Percentiles rank a stretch among this genome's conserved stretches.
phyloP scores from a whole-genome alignment of 768 basidiomycete genomes.

The Candolleomyces efflorescens region DNA sequence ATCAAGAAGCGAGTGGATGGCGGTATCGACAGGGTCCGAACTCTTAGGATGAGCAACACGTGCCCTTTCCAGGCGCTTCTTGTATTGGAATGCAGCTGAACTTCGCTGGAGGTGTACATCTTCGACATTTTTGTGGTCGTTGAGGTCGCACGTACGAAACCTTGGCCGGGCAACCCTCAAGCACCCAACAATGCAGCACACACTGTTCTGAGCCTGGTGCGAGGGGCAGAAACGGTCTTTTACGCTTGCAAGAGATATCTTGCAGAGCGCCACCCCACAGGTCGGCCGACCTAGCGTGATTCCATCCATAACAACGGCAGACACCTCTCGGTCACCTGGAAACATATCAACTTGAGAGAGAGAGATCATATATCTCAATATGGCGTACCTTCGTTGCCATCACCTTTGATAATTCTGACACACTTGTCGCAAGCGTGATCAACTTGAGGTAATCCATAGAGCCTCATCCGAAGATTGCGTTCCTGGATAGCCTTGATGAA shows the following conservation, averaged over 20 bases:
- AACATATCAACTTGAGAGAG: background rate
- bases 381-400: background rate
- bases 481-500: slow-evolving; percentile 6
- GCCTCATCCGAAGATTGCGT: slow-evolving; percentile 3
- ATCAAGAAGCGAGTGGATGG: too few relatives aligned
- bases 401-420: background rate
- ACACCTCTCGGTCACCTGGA: background rate
- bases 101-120: slow-evolving; percentile 1
- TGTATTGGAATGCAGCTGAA: slow-evolving; percentile 7
- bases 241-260: slow-evolving; percentile 6
- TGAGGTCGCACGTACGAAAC: slow-evolving; percentile 1
- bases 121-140: slow-evolving; percentile 9
- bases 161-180: background rate
- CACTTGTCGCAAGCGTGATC: slow-evolving; percentile 12
- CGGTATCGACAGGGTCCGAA: background rate
- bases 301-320: slow-evolving; percentile 16
- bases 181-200: slow-evolving; percentile 8
- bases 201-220: background rate
- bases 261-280: slow-evolving; percentile 12
- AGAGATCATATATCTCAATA: too few relatives aligned
- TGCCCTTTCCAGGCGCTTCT: slow-evolving; percentile 2
- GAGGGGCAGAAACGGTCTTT: slow-evolving; percentile 8
- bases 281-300: slow-evolving; percentile 11
- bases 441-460: slow-evolving; percentile 8
- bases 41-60: slow-evolving; percentile 5